Base-by-base conservation (phyloP, 805 yeast genomes). In the Ogataea trehaloabstinens region DNA sequence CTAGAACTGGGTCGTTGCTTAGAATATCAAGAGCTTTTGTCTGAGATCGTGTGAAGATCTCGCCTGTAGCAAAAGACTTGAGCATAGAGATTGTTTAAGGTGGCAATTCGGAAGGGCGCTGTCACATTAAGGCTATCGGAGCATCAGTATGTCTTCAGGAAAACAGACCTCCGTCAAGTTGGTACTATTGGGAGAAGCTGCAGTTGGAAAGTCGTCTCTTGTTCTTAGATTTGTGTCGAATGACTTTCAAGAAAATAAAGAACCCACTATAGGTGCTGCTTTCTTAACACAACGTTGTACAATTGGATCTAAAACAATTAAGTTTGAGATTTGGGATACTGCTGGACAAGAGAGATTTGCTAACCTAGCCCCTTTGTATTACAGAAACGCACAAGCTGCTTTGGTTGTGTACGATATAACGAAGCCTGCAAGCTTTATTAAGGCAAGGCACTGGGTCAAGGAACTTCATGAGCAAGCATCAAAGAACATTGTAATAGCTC, bases 311-410 rank as follows among this genome's bases (percentile, higher is more conserved):
- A 76, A 83, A 55, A 85, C 93, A 6, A 86, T 91, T 57, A 91
- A 93, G 63, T 89, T 87, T 60, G 95, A 86, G 59, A 87, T 86
- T 43, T 86, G 95, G 95, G 98, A 90, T 61, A 90, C 98, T 11
- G 98, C 98, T 2, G 99, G 99, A 16, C 98, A 91, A 69, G 99
- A 91, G 63, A 69, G 99, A 48, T 91, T 91, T 70, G 96, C 97
- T 12, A 82, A 91, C 19, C 74, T 91, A 55, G 97, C 98, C 1
- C 98, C 98, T 20, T 84, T 91, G 93, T 91, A 91, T 66, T 91
- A 91, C 68, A 77, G 99, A 60, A 91, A 93, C 57, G 97, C 99
- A 12, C 96, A 90, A 61, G 95, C 96, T 19, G 98, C 98, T 0
- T 69, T 91, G 45, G 96, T 93, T 11, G 99, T 91, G 7, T 91